phyloP scores from a whole-genome alignment of 768 basidiomycete species.

The Hericium alpestre region DNA sequence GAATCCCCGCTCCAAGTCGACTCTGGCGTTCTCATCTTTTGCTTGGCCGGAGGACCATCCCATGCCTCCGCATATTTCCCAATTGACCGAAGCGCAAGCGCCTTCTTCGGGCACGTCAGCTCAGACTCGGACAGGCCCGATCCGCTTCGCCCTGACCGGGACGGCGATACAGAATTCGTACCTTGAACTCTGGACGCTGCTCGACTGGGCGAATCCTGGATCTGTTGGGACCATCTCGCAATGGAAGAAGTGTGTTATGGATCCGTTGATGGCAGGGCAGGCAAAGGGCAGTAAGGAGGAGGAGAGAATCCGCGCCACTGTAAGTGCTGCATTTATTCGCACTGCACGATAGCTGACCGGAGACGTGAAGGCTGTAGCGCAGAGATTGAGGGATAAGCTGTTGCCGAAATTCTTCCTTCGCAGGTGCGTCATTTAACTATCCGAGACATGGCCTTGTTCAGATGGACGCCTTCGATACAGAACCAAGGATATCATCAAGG shows the following conservation, averaged over 20 bases:
- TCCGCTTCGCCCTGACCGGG: conserved; percentile 81
- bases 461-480: conserved; percentile 20
- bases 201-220: conserved; percentile 88
- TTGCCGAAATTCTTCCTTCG: conserved; percentile 79
- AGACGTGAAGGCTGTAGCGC: conserved; percentile 32
- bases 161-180: conserved; percentile 82
- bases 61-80: conserved; percentile 12
- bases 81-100: conserved; percentile 1
- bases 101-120: background rate
- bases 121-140: conserved; percentile 4
- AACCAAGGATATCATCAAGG: conserved; percentile 67
- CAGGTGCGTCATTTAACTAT: conserved; percentile 32
- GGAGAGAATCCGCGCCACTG: conserved; percentile 44
- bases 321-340: conserved; percentile 19
- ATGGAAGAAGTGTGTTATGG: conserved; percentile 66
- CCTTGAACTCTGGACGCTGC: conserved; percentile 82
- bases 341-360: background rate
- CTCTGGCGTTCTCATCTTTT: conserved; percentile 63
- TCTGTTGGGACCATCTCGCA: conserved; percentile 59
- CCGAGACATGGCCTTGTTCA: background rate
- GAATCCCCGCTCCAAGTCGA: conserved; percentile 58
- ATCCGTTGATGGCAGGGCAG: conserved; percentile 61
- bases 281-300: conserved; percentile 53
- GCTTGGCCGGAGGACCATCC: conserved; percentile 26
- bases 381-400: conserved; percentile 50